Conservation (phyloP, 345 rosid species). For the Hibiscus tridactylites region DNA sequence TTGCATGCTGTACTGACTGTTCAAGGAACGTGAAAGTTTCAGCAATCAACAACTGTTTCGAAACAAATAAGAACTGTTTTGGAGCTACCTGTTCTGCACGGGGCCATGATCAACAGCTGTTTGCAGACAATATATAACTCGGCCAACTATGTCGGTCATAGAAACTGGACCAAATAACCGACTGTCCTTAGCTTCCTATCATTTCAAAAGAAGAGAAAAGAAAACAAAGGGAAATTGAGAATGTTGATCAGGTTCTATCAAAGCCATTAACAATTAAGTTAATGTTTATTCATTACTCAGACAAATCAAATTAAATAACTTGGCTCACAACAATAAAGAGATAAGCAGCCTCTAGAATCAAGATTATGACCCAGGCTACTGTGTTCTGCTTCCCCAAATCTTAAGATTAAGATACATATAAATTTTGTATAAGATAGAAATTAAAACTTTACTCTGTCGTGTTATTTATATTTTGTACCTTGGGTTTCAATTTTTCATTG, state of each 20-base stretch:
- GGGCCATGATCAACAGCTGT: slow-evolving; percentile 94
- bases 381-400: neutral
- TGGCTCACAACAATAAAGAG: neutral
- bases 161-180: slow-evolving; percentile 82
- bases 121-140: slow-evolving; percentile 73
- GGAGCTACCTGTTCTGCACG: slow-evolving; percentile 69
- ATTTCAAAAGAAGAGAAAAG: slow-evolving; percentile 9
- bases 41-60: neutral
- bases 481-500: slow-evolving; percentile 60
- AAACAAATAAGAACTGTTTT: neutral
- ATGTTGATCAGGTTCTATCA: neutral
- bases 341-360: neutral
- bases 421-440: neutral
- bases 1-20: slow-evolving; percentile 53
- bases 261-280: neutral
- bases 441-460: neutral
- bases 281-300: neutral
- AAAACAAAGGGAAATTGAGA: neutral
- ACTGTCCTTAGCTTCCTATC: slow-evolving; percentile 89
- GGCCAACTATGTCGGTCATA: slow-evolving; percentile 61
- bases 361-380: neutral
- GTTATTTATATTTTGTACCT: slow-evolving; percentile 39
- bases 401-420: neutral
- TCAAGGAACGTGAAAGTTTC: neutral
- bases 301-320: neutral